A percentile compares a stretch with the other conserved stretches of the same genome.
Conservation (phyloP, 2,329 filamentous ascomycete genomes). For the Cercospora zeae-maydis region DNA sequence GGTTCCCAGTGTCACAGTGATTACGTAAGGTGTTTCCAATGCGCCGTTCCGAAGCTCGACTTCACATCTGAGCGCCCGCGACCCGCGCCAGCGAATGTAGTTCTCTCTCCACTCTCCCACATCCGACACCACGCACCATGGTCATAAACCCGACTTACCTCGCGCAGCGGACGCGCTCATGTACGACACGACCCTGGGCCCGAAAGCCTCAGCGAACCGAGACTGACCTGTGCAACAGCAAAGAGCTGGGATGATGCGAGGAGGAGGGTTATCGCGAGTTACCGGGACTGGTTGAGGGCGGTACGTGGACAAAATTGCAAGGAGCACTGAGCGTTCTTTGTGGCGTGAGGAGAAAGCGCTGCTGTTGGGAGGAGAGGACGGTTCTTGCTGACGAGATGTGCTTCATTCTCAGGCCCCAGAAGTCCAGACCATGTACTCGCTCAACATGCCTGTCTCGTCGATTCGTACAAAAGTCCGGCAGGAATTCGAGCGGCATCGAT, state of each 20-base stretch:
- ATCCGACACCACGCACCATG: constrained; percentile 30
- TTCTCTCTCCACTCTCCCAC: neutral
- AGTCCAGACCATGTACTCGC: constrained; percentile 94
- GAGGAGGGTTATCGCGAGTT: constrained; percentile 78
- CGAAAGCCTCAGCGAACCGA: neutral
- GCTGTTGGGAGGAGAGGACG: neutral
- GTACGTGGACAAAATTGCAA: constrained; percentile 55
- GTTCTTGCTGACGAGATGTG: neutral
- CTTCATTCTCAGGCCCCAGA: constrained; percentile 71
- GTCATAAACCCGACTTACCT: constrained; percentile 90
- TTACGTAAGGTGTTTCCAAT: constrained; percentile 1
- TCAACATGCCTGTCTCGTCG: constrained; percentile 80
- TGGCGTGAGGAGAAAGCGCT: neutral
- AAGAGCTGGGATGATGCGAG: constrained; percentile 86
- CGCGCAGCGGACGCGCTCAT: constrained; percentile 56
- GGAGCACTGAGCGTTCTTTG: neutral
- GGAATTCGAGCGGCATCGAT: constrained; percentile 94
- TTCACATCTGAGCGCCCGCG: neutral
- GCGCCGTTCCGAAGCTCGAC: neutral
- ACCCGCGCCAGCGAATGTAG: neutral
- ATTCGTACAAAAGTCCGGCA: constrained; percentile 92
- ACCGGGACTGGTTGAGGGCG: constrained; percentile 93
- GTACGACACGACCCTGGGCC: constrained; percentile 35
- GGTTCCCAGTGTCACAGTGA: neutral
- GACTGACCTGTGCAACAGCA: constrained; percentile 53